Evolutionary conservation across 768 basidiomycete genomes (phyloP).

Genomic region (Boletus rubroflammeus): DNA sequence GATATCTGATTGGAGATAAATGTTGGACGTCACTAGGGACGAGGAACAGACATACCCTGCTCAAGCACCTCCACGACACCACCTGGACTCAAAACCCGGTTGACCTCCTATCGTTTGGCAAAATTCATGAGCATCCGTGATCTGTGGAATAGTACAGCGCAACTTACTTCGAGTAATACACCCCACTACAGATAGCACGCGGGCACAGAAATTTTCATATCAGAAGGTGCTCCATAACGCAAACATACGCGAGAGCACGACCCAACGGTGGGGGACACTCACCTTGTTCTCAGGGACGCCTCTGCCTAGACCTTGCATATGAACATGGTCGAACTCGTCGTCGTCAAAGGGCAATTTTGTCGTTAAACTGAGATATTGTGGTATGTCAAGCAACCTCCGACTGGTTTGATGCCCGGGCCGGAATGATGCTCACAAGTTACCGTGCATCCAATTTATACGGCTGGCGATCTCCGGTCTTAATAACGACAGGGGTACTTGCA

Average conservation of each 20-base stretch:
- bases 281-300: conserved; percentile 78
- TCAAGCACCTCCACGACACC: conserved; percentile 71
- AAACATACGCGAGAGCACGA: not conserved
- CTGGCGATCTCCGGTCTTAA: conserved; percentile 49
- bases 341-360: conserved; percentile 78
- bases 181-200: conserved; percentile 50
- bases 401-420: not conserved
- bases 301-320: conserved; percentile 58
- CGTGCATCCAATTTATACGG: conserved; percentile 70
- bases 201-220: not conserved
- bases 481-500: conserved; percentile 58
- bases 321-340: conserved; percentile 81
- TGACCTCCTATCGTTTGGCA: conserved; percentile 54
- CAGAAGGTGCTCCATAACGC: not conserved
- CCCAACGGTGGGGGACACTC: not conserved
- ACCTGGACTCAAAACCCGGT: conserved; percentile 63
- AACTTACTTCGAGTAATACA: conserved; percentile 55
- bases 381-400: conserved; percentile 1
- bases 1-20: conserved; percentile 46
- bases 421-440: conserved; percentile 60
- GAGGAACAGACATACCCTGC: conserved; percentile 48
- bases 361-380: conserved; percentile 48
- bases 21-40: not conserved
- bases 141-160: not conserved
- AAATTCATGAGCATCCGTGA: conserved; percentile 1